Conservation (phyloP, 2,329 filamentous ascomycete species). For the Scytalidium lignicola region DNA sequence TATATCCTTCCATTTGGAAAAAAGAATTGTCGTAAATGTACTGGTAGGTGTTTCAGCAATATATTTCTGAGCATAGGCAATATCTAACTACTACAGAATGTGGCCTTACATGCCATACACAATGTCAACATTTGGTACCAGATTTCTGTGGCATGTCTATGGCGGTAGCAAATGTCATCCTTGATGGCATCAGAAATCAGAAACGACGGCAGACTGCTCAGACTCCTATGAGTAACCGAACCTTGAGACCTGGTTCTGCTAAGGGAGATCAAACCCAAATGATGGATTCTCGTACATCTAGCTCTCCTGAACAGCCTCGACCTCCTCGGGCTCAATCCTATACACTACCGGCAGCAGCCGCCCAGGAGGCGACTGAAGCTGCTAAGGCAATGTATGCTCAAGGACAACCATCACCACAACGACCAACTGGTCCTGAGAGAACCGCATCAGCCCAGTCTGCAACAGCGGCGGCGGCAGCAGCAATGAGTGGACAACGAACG, state of each 20-base stretch:
- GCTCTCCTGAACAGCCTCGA: slow-evolving; percentile 19
- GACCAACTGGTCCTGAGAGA: slow-evolving; percentile 46
- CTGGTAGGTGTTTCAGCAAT: slow-evolving; percentile 49
- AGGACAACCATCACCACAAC: slow-evolving; percentile 43
- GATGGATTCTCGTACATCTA: slow-evolving; percentile 20
- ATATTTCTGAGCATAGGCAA: slow-evolving; percentile 20
- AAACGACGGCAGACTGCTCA: slow-evolving; percentile 55
- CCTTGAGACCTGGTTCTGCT: slow-evolving; percentile 19
- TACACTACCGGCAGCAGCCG: slow-evolving; percentile 33
- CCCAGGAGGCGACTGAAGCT: slow-evolving; percentile 54
- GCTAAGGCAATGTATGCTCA: slow-evolving; percentile 57
- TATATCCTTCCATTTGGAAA: slow-evolving; percentile 92
- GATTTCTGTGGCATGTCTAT: slow-evolving; percentile 99
- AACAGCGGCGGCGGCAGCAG: slow-evolving; percentile 53
- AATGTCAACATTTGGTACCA: slow-evolving; percentile 90
- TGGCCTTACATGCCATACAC: slow-evolving; percentile 80
- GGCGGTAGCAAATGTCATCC: slow-evolving; percentile 90
- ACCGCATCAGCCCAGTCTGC: slow-evolving; percentile 45
- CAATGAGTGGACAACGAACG: slow-evolving; percentile 44
- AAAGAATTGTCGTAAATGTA: slow-evolving; percentile 90
- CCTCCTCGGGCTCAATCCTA: slow-evolving; percentile 29
- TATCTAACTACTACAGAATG: slow-evolving; percentile 59
- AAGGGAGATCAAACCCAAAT: slow-evolving; percentile 9
- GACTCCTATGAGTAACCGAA: slow-evolving; percentile 19
- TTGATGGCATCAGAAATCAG: slow-evolving; percentile 77